Evolutionary conservation across 805 yeast genomes (phyloP).

Genomic region (Hanseniaspora mollemarum): DNA sequence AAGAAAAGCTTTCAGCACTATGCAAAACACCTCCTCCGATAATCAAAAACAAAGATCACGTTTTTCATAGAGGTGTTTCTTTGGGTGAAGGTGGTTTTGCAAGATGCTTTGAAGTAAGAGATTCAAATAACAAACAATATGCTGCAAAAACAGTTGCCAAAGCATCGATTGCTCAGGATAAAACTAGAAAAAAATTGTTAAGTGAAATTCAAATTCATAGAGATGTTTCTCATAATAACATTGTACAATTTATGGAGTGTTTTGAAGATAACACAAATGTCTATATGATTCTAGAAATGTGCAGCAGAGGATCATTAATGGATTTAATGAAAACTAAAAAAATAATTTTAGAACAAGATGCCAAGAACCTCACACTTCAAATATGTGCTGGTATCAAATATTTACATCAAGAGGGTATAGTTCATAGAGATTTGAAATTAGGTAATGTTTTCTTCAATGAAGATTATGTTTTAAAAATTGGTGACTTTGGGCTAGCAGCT

Average conservation of each 20-base stretch:
- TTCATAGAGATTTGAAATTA: conserved; percentile 89
- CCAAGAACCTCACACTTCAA: conserved; percentile 78
- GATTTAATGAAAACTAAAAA: conserved; percentile 79
- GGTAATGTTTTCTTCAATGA: conserved; percentile 94
- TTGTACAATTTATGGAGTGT: conserved; percentile 89
- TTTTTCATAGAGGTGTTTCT: conserved; percentile 79
- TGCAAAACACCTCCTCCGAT: conserved; percentile 96
- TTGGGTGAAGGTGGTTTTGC: conserved; percentile 99
- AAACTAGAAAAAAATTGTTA: conserved; percentile 69
- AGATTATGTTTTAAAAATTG: conserved; percentile 86
- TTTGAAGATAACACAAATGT: conserved; percentile 94
- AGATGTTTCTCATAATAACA: conserved; percentile 73
- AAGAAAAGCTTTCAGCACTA: conserved; percentile 76
- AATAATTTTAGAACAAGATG: conserved; percentile 82
- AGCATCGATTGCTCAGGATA: conserved; percentile 79
- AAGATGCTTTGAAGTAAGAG: conserved; percentile 92
- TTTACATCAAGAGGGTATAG: conserved; percentile 81
- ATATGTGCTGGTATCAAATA: conserved; percentile 88
- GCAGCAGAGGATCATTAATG: conserved; percentile 91
- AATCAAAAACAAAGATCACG: conserved; percentile 80
- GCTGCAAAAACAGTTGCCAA: conserved; percentile 98
- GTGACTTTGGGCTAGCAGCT: conserved; percentile 98
- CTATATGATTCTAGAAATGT: conserved; percentile 82
- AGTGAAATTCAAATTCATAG: conserved; percentile 94
- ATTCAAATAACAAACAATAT: conserved; percentile 69